Evolutionary conservation across 2,329 filamentous ascomycete genomes (phyloP), one percentile per base, ranked within the genome.

Genomic region (Fusarium solani-melongenae): DNA sequence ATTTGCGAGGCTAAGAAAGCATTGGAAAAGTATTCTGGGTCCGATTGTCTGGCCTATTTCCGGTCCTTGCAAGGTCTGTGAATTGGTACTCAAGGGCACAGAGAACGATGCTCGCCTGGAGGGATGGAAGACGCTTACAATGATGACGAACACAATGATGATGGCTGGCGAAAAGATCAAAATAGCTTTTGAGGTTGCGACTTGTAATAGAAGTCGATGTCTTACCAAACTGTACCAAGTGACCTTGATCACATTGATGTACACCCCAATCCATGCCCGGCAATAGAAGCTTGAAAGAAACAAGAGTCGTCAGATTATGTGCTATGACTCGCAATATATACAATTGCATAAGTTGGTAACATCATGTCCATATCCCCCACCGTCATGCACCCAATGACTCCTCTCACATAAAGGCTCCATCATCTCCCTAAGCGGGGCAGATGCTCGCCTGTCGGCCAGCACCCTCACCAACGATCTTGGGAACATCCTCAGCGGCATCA

Each of bases 391-490:
- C 34, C 34, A 36, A 58, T 27, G 17, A 5, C 31, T 24, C 9
- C 49, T 33, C n/a, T 1, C 20, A 17, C 10, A 55, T 2, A 31
- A 31, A 22, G 24, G 10, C 24, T 11, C 31, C 6, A 2, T 57
- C 11, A 33, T 49, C 31, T 51, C 17, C 46, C 41, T 51, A 72
- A 55, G 67, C 38, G 61, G 75, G 36, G 57, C 76, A 78, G 38
- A 78, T 73, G 61, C 62, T 73, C 9, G 76, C 74, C 64, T 76
- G 75, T 51, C 69, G 74, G 2, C 76, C 76, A 22, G 74, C 75
- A 4, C 70, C 70, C 39, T 66, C 60, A 2, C 49, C 11, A 24
- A 78, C 76, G 24, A 77, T 66, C 6, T 55, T 53, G 10, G 75
- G 75, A 8, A 78, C 71, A n/a, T 78, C 71, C 29, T 67, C 65